Evolutionary conservation across 139 green algal species (phyloP), one percentile per base, ranked within the genome.

Genomic region (Chlamydomonas sp.): DNA sequence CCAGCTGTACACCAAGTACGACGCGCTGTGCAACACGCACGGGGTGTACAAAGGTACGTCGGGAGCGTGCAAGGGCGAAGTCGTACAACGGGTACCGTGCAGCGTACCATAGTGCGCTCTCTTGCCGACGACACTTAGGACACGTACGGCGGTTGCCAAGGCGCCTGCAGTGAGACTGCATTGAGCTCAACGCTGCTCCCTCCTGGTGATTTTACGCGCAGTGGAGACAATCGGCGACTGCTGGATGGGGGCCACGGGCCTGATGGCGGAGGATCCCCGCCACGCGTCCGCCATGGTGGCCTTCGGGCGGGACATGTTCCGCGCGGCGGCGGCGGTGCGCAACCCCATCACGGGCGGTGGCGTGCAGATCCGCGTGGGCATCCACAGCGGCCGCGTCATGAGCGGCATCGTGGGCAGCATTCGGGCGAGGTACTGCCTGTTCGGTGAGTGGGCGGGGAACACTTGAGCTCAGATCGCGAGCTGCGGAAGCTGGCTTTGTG

Each of bases 371-470:
- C 84, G 84, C 2, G 84, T 88, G 63, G 84, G 84, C 76, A 83
- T 88, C 64, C 75, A 88, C 75, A 77, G 60, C 20, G 84, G 84
- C 49, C 64, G 84, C 2, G 86, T 92, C 1, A 89, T 90, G 82
- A 77, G n/a, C 2, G 83, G 88, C 60, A 85, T 93, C 20, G 91
- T 93, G 78, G 91, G 91, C 49, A 80, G 61, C 58, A 92, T 81
- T 15, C 88, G 88, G n/a, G 88, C 89, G 2, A 69, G 90, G 8
- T 95, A 94, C 88, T 93, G 89, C 84, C 72, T 95, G 0, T 95
- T 93, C 62, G 80, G 80, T 63, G 31, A 63, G 31, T 10, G 10
- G 66, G 10, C 10, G 66, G 66, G 12, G 10, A 71, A 14, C 66
- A 71, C 10, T 14, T 71, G 66, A 10, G 12, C 10, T 10, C 66